These are phyloP conservation scores for Microdochium paspali DNA, from an alignment of 2,329 filamentous ascomycete species.

Conservation along the genomic window DNA sequence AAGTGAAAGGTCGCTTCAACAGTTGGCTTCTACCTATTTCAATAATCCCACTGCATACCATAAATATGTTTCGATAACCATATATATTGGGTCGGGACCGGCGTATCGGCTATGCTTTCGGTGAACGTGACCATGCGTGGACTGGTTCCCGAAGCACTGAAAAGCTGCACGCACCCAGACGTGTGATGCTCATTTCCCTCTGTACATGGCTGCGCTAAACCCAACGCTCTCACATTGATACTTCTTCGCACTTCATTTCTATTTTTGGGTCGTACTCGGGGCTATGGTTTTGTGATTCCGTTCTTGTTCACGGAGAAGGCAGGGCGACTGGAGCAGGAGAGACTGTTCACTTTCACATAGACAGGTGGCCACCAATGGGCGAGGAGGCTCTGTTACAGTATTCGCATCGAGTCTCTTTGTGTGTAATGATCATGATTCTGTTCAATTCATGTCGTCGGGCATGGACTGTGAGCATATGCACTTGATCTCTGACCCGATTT, in stretches of 20 bases:
- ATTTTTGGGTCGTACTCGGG: not conserved
- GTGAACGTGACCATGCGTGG: no score
- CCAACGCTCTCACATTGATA: not conserved
- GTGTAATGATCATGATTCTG: no score
- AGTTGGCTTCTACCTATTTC: not conserved
- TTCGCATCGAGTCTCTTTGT: no score
- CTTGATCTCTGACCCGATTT: no score
- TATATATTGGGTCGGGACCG: not conserved
- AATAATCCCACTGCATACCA: not conserved
- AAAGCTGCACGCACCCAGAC: not conserved
- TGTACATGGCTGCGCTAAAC: not conserved
- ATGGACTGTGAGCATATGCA: no score
- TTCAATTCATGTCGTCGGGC: no score
- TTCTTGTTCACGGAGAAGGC: not conserved
- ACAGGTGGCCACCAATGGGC: not conserved
- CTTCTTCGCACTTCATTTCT: not conserved
- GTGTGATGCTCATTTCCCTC: not conserved
- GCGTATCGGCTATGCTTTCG: no score
- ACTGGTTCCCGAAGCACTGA: no score
- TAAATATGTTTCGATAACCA: not conserved
- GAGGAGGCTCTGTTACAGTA: not conserved
- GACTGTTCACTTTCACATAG: not conserved
- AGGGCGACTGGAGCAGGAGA: not conserved
- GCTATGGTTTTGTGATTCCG: not conserved
- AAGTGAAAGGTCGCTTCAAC: constrained; percentile 19